These are phyloP conservation scores for Triticum turgidum DNA, from an alignment of 176 grass and related monocot species.

Conservation along the genomic window DNA sequence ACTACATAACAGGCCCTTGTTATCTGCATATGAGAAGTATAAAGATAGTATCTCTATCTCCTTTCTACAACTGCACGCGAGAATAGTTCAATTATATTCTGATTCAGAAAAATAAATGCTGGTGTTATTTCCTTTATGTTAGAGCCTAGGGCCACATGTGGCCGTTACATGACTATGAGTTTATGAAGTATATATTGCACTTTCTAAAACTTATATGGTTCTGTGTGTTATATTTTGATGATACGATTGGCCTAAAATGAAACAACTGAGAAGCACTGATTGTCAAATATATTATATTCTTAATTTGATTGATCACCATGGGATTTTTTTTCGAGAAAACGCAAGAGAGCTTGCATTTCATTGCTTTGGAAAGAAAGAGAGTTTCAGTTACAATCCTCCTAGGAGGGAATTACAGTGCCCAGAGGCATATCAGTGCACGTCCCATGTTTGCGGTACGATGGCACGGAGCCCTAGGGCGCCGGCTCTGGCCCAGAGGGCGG, in stretches of 20 bases:
- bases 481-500: no score
- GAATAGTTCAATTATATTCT: not conserved
- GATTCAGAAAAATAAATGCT: conserved; percentile 10
- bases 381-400: no score
- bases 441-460: no score
- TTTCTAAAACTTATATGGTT: not conserved
- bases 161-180: not conserved
- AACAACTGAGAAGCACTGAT: not conserved
- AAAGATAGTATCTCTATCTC: not conserved
- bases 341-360: no score
- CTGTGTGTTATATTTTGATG: conserved; percentile 1
- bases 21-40: not conserved
- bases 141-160: not conserved
- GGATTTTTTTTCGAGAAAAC: no score
- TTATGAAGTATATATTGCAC: not conserved
- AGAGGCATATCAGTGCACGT: no score
- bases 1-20: not conserved
- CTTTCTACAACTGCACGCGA: not conserved
- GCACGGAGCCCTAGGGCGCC: no score
- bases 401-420: no score
- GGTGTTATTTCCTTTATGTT: not conserved
- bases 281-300: not conserved
- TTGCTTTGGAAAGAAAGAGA: no score
- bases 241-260: not conserved
- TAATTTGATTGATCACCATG: not conserved